Base-by-base conservation (phyloP, 257 asterid genomes). In the Mentha longifolia region DNA sequence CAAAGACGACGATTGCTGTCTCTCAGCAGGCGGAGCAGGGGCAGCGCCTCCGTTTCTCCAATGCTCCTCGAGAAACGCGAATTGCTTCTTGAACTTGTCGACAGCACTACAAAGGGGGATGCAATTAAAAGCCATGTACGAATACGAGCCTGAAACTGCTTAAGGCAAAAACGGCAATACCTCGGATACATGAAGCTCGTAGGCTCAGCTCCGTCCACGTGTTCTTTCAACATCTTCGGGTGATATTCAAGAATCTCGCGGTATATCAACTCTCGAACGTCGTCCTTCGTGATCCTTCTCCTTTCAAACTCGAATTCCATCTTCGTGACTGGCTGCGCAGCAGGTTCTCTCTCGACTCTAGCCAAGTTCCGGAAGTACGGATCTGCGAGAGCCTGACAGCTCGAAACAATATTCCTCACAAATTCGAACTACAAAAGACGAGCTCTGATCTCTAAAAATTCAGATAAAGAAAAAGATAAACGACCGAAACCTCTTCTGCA, bases 241-340 rank as follows among this genome's bases (percentile, higher is more conserved):
- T 95, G 99, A 77, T 92, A 95, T 79, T 95, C 98, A 8, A 95
- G 98, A 83, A 84, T 92, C 84, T 95, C 99, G 33, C 95, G 80
- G 79, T 92, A 95, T 43, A 95, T 95, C 74, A 95, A 67, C 83
- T 95, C 98, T 60, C 98, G 76, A 16, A 95, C 95, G 51, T 89
- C 98, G 55, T 95, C 99, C 83, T 92, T 95, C 22, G 97, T 92
- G 39, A 95, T 79, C 80, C 99, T 88, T 70, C 98, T 83, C 74
- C 99, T 88, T 81, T 95, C 99, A 78, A 95, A 95, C 72, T 95
- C 99, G 45, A 95, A 95, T 79, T 95, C 99, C 97, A 95, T 88
- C 83, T 95, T 95, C 25, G 97, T 88, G 45, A 95, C 95, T 0
- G 98, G 95, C 59, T 92, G 99, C 49, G 99, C 89, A 17, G 94